These are phyloP conservation scores for Jatropha podagrica DNA, from an alignment of 441 rosid species.

Conservation along the genomic window DNA sequence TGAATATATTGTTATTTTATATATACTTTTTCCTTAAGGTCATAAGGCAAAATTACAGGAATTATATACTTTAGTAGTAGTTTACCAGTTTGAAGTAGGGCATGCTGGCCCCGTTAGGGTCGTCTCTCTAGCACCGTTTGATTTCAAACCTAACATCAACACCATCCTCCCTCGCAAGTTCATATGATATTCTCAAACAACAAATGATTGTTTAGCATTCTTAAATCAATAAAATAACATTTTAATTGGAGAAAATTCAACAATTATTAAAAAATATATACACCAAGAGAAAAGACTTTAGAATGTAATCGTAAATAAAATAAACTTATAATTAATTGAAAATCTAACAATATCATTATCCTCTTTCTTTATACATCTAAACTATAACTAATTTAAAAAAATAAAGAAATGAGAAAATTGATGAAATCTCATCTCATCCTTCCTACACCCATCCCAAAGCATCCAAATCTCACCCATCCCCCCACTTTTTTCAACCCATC, in stretches of 20 bases:
- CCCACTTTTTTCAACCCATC: background rate
- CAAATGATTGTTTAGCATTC: too few species aligned
- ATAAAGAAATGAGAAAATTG: background rate
- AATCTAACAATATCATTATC: background rate
- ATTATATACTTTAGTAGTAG: background rate
- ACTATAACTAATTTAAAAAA: background rate
- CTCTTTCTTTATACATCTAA: constrained; percentile 19
- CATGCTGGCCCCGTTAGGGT: too few species aligned
- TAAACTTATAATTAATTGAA: background rate
- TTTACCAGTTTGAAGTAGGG: background rate
- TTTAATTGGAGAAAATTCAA: too few species aligned
- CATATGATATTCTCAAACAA: too few species aligned
- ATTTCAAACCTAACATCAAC: too few species aligned
- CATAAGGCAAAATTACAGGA: background rate
- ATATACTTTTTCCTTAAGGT: background rate
- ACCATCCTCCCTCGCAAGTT: too few species aligned
- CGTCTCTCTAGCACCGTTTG: too few species aligned
- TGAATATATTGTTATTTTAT: background rate
- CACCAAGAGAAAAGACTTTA: background rate
- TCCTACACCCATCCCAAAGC: background rate
- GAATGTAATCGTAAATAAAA: background rate
- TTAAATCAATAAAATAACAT: too few species aligned
- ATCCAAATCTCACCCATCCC: background rate
- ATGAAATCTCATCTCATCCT: background rate
- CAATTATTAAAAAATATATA: too few species aligned